Conservation (phyloP, 148 eudicot species). For the Selenicereus undatus region DNA sequence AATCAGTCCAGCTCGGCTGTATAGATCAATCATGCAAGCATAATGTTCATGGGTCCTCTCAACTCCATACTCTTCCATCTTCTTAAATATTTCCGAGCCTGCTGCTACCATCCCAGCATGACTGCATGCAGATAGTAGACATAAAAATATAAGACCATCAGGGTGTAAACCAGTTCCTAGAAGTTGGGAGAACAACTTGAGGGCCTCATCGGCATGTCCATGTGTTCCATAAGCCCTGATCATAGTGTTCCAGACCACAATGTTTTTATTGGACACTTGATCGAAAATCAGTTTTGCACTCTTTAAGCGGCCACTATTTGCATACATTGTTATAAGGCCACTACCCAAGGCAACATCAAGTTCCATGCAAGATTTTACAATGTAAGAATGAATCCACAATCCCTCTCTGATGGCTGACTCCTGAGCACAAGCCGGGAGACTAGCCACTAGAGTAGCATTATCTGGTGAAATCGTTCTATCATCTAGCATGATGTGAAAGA, state of each 20-base stretch:
- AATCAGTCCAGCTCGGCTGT: conserved; percentile 33
- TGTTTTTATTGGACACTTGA: conserved; percentile 20
- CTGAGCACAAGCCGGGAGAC: conserved; percentile 43
- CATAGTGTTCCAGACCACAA: conserved; percentile 31
- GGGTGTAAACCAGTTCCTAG: conserved; percentile 24
- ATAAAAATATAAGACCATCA: conserved; percentile 24
- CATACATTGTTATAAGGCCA: conserved; percentile 32
- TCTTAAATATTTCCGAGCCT: conserved; percentile 30
- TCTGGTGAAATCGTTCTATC: conserved; percentile 23
- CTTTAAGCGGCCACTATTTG: conserved; percentile 25
- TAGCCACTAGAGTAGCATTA: conserved; percentile 33
- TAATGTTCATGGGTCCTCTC: conserved; percentile 29
- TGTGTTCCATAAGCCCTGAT: conserved; percentile 32
- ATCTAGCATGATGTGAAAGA: conserved; percentile 27
- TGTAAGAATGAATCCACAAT: conserved; percentile 30
- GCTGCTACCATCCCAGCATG: conserved; percentile 38
- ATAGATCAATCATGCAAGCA: conserved; percentile 43
- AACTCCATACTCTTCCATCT: conserved; percentile 31
- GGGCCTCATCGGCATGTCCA: conserved; percentile 28
- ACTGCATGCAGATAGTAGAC: conserved; percentile 35
- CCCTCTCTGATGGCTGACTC: conserved; percentile 27
- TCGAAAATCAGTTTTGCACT: conserved; percentile 23
- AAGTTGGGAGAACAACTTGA: conserved; percentile 15
- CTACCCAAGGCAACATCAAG: conserved; percentile 34
- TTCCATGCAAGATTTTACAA: conserved; percentile 23